Evolutionary conservation across 768 basidiomycete genomes (phyloP).

Genomic region (Leccinellum rugosiceps): DNA sequence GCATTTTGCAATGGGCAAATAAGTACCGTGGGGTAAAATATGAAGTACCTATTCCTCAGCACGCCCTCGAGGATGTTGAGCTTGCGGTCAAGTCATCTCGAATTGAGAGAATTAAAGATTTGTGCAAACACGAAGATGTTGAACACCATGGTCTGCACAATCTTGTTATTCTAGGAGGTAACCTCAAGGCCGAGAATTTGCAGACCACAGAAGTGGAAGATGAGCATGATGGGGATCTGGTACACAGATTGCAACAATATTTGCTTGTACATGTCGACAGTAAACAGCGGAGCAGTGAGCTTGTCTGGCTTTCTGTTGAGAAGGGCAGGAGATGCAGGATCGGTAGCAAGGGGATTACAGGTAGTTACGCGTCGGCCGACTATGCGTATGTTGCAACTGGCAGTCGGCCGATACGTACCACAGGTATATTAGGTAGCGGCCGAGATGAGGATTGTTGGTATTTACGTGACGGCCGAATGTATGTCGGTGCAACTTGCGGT

Average conservation of each 20-base stretch:
- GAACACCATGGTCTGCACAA: conserved; percentile 88
- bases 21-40: too few species aligned
- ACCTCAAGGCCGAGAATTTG: conserved; percentile 61
- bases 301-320: conserved; percentile 90
- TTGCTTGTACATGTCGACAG: conserved; percentile 95
- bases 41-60: conserved; percentile 76
- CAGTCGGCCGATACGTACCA: too few species aligned
- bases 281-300: conserved; percentile 86
- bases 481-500: too few species aligned
- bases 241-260: conserved; percentile 87
- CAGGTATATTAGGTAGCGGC: too few species aligned
- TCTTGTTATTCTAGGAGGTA: conserved; percentile 31
- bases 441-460: too few species aligned
- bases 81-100: conserved; percentile 77
- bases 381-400: too few species aligned
- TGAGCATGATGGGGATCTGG: conserved; percentile 76
- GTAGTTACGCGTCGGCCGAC: too few species aligned
- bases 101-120: conserved; percentile 94
- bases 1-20: too few species aligned
- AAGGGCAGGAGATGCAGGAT: conserved; percentile 78
- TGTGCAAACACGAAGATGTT: conserved; percentile 98
- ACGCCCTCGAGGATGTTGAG: conserved; percentile 91
- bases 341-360: conserved; percentile 73
- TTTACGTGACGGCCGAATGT: too few species aligned
- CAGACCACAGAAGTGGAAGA: conserved; percentile 88